Evolutionary conservation across 306 rosid species (phyloP).

Genomic region (Cercis canadensis): DNA sequence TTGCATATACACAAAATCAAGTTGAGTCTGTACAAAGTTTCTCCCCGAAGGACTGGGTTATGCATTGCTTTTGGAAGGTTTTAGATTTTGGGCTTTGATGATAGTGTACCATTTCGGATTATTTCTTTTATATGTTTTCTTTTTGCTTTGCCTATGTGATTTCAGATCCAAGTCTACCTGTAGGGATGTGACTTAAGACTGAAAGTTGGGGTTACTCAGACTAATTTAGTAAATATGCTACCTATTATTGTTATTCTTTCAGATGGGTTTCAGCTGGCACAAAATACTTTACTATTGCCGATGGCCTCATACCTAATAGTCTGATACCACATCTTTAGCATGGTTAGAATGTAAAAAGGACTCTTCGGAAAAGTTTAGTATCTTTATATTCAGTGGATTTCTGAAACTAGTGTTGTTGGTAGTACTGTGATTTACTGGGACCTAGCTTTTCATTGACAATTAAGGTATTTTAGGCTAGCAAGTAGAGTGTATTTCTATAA

Average conservation of each 20-base stretch:
- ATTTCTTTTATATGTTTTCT: not conserved
- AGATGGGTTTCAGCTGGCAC: not conserved
- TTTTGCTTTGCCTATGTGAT: not conserved
- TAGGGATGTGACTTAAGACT: not conserved
- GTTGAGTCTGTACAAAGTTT: not conserved
- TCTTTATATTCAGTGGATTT: not conserved
- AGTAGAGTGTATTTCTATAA: not conserved
- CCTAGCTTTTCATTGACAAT: no score
- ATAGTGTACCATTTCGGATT: not conserved
- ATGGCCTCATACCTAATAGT: no score
- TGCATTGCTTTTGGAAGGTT: not conserved
- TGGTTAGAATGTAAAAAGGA: not conserved
- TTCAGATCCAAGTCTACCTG: not conserved
- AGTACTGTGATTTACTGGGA: no score
- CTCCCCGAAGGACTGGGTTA: not conserved
- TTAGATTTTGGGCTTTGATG: not conserved
- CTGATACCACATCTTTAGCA: not conserved
- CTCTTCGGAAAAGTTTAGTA: not conserved
- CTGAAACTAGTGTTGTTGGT: no score
- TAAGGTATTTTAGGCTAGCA: slow-evolving; percentile 1
- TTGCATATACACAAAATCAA: not conserved
- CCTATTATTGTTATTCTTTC: not conserved
- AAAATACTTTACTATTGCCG: no score
- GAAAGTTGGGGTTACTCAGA: no score
- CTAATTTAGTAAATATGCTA: no score